Conservation (phyloP, 1,139 yeast species). For the Diutina neorugosa region DNA sequence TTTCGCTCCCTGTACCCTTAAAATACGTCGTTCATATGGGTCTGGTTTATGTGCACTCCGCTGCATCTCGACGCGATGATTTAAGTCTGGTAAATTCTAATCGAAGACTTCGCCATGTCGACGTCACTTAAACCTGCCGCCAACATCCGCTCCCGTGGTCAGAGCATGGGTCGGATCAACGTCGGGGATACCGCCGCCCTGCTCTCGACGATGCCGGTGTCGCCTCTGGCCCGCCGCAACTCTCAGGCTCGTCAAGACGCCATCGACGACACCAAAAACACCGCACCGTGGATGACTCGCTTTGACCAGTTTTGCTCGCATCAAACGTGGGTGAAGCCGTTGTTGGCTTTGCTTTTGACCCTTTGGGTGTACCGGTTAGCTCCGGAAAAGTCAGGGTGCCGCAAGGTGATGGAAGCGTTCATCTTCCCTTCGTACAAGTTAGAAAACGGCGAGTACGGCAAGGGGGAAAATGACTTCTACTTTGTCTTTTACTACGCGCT, state of each 20-base stretch:
- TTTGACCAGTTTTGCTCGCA: slow-evolving; percentile 52
- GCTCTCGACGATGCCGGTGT: slow-evolving; percentile 33
- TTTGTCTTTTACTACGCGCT: slow-evolving; percentile 75
- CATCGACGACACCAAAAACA: slow-evolving; percentile 15
- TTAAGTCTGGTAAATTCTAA: neutral
- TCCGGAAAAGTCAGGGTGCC: slow-evolving; percentile 40
- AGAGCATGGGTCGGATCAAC: slow-evolving; percentile 46
- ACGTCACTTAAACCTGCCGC: neutral
- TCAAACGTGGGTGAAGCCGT: slow-evolving; percentile 73
- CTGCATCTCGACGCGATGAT: neutral
- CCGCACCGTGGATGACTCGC: slow-evolving; percentile 32
- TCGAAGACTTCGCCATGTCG: neutral
- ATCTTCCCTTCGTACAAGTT: slow-evolving; percentile 59
- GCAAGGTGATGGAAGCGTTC: slow-evolving; percentile 49
- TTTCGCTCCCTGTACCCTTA: neutral
- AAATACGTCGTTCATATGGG: neutral
- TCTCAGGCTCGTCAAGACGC: slow-evolving; percentile 23
- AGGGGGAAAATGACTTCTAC: slow-evolving; percentile 73
- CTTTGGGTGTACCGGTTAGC: slow-evolving; percentile 30
- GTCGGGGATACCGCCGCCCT: slow-evolving; percentile 46
- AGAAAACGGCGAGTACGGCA: slow-evolving; percentile 57
- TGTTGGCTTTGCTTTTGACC: slow-evolving; percentile 30
- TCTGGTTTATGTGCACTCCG: neutral
- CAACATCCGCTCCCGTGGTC: slow-evolving; percentile 8
- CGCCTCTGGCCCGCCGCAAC: slow-evolving; percentile 20